Conservation (phyloP, 2,329 filamentous ascomycete species). For the Talaromyces sp. region DNA sequence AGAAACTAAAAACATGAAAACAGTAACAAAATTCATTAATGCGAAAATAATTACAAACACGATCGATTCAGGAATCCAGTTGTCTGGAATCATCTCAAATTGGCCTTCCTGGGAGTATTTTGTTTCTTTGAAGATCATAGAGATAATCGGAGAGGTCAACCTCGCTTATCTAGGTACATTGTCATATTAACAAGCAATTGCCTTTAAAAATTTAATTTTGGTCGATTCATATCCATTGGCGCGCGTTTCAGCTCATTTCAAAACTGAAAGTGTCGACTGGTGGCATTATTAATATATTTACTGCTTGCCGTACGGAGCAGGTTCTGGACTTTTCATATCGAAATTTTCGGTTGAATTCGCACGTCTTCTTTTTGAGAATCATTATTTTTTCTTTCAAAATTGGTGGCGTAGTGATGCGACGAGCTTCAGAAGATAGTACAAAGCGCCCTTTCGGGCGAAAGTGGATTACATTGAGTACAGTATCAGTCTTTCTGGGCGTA, state of each 20-base stretch:
- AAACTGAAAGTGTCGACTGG: background rate
- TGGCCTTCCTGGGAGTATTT: conserved; percentile 14
- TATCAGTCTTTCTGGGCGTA: background rate
- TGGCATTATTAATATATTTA: background rate
- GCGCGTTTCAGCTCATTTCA: background rate
- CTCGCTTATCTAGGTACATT: background rate
- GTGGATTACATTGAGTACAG: background rate
- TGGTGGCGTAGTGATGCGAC: background rate
- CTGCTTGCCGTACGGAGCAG: background rate
- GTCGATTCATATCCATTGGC: background rate
- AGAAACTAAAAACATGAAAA: background rate
- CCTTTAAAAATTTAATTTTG: background rate
- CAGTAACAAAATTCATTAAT: background rate
- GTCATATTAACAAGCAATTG: background rate
- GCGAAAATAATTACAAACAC: background rate
- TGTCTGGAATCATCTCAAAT: background rate
- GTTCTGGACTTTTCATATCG: background rate
- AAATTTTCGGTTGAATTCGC: background rate
- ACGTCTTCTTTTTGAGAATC: background rate
- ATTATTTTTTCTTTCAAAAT: background rate
- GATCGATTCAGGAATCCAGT: background rate
- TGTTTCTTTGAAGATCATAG: conserved; percentile 15
- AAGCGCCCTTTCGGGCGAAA: background rate
- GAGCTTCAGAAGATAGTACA: background rate
- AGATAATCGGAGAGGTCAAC: background rate